Evolutionary conservation across 805 yeast species (phyloP), one percentile per base, ranked within the genome.

Genomic region (Kuraishia cidri): DNA sequence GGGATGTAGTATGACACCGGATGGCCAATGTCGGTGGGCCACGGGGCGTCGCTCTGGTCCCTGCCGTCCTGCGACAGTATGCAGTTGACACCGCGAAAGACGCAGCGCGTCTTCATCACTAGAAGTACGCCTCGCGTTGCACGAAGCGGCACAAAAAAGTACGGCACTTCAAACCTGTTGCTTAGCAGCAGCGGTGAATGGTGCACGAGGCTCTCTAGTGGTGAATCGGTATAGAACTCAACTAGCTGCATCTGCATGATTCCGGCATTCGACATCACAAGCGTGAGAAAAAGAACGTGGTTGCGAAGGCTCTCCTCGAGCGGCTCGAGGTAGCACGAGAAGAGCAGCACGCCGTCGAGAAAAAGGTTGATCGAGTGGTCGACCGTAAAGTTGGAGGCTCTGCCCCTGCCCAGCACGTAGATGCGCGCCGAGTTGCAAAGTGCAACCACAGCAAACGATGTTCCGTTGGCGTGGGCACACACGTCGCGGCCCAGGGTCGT

Each of bases 111-210:
- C 16, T 43, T 48, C 25, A 48, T 53, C 8, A 58, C 27, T 29
- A 53, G 35, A 10, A 57, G 31, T 2, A 54, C 41, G 12, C 51
- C 42, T 16, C 38, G 41, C 1, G 56, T 46, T 1, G 43, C 35
- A 19, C 29, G 31, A 3, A 54, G 35, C 2, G 59, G 47, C 10
- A 54, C 32, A 29, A 52, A 24, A 24, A 44, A 45, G 12, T 41
- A 31, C 1, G 62, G 62, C 1, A 53, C 24, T 16, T 46, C 51
- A 35, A 52, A 50, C 7, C 42, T 37, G 21, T 43, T 47, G n/a
- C 47, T 41, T 4, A 52, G 32, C 12, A 52, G 30, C 2, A 38
- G 28, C 3, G 50, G 41, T 11, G 44, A 38, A 29, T 47, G 50
- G 14, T 34, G 44, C 11, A 39, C 35, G 16, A 40, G 26, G 15